Evolutionary conservation across 225 moss, liverwort and hornwort genomes (phyloP).

Genomic region (Thuidium tamariscinum): DNA sequence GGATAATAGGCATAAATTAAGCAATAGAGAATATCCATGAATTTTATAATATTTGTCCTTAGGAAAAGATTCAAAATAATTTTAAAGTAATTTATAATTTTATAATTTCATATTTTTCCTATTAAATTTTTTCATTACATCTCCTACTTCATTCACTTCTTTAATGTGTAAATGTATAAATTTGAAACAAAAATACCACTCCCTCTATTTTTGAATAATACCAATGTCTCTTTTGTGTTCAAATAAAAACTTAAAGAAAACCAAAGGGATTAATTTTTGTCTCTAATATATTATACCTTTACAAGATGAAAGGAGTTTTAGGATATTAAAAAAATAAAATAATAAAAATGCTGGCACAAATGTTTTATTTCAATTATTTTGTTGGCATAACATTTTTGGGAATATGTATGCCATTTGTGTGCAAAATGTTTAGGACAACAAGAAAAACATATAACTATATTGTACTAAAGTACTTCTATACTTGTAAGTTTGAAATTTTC

Average conservation of each 20-base stretch:
- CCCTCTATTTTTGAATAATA: too few relatives aligned
- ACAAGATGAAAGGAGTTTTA: background rate
- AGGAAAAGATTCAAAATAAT: too few relatives aligned
- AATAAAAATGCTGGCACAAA: too few relatives aligned
- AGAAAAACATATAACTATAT: background rate
- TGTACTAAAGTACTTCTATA: too few relatives aligned
- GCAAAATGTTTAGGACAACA: background rate
- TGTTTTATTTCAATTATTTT: background rate
- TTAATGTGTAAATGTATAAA: background rate
- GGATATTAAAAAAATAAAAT: too few relatives aligned
- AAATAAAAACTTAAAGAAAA: too few relatives aligned
- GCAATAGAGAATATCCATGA: background rate
- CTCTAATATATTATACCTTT: background rate
- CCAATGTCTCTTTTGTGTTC: too few relatives aligned
- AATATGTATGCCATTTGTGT: too few relatives aligned
- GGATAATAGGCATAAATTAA: background rate
- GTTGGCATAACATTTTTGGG: rapidly evolving
- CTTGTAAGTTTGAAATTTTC: background rate
- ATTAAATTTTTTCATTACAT: background rate
- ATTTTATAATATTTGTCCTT: background rate
- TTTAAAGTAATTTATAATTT: background rate
- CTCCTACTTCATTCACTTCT: background rate
- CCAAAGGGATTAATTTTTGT: too few relatives aligned
- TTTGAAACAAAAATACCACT: background rate
- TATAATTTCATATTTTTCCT: background rate